A percentile compares a stretch with the other conserved stretches of the same genome.
These are phyloP conservation scores for Fusarium sp. DNA, from an alignment of 2,329 filamentous ascomycete genomes.

Conservation along the genomic window DNA sequence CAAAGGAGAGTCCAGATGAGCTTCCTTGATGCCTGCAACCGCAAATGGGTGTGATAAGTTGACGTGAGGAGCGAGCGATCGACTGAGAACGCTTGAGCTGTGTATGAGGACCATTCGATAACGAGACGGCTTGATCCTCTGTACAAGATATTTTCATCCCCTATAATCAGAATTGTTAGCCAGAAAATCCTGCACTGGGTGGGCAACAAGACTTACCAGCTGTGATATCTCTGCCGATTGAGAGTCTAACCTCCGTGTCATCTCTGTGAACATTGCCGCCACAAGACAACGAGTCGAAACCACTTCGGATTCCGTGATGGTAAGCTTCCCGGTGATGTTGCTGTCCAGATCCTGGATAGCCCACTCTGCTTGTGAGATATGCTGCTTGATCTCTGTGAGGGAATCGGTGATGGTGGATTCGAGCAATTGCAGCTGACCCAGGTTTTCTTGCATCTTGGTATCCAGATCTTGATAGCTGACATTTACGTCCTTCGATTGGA, in stretches of 20 bases:
- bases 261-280: not conserved
- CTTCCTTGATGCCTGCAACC: not conserved
- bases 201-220: not conserved
- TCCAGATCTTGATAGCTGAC: not conserved
- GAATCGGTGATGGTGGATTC: not conserved
- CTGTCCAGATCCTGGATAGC: not conserved
- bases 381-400: not conserved
- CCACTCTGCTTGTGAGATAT: not conserved
- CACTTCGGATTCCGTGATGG: not conserved
- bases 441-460: not conserved
- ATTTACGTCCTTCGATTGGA: not conserved
- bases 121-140: not conserved
- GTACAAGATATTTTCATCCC: not conserved
- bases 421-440: not conserved
- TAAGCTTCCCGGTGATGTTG: not conserved
- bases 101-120: not conserved
- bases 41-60: not conserved
- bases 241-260: not conserved
- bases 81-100: too few relatives aligned
- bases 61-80: too few relatives aligned
- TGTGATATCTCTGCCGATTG: not conserved
- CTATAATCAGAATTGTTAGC: not conserved
- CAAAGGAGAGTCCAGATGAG: not conserved
- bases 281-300: not conserved
- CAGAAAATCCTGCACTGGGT: accelerated